Evolutionary conservation across 1,139 yeast species (phyloP).

Genomic region (Taphrina pruni): DNA sequence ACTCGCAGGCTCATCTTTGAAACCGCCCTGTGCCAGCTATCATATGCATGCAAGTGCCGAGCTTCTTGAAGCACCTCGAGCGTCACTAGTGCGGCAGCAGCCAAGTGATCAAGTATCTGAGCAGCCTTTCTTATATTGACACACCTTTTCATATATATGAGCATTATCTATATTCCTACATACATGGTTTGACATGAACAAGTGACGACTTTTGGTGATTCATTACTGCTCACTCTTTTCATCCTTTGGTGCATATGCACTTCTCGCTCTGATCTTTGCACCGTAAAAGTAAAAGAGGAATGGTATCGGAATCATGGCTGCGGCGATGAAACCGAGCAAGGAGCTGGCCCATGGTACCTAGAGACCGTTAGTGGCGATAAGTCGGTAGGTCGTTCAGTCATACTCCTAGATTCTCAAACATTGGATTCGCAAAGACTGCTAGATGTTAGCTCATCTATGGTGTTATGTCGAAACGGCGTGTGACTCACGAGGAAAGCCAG

Average conservation of each 20-base stretch:
- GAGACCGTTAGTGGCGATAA: no score
- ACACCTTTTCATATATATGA: background rate
- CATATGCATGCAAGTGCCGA: no score
- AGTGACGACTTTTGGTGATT: no score
- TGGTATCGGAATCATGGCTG: constrained; percentile 41
- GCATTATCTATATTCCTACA: no score
- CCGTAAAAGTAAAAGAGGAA: constrained; percentile 54
- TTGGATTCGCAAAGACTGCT: constrained; percentile 65
- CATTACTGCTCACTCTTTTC: background rate
- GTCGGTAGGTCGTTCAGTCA: background rate
- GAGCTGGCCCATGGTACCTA: constrained; percentile 67
- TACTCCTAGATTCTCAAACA: constrained; percentile 69
- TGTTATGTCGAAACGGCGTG: no score
- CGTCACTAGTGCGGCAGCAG: no score
- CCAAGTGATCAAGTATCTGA: no score
- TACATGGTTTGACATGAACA: no score
- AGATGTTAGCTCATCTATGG: background rate
- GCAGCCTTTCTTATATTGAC: background rate
- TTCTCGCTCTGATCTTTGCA: constrained; percentile 59
- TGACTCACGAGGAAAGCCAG: constrained; percentile 56
- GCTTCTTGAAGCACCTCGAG: no score
- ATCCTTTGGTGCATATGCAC: constrained; percentile 16
- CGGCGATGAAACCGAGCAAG: constrained; percentile 69
- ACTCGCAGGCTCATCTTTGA: no score
- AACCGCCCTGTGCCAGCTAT: no score